These are phyloP conservation scores for Eimeria zaria DNA, from an alignment of 169 alveolate species.

Conservation along the genomic window DNA sequence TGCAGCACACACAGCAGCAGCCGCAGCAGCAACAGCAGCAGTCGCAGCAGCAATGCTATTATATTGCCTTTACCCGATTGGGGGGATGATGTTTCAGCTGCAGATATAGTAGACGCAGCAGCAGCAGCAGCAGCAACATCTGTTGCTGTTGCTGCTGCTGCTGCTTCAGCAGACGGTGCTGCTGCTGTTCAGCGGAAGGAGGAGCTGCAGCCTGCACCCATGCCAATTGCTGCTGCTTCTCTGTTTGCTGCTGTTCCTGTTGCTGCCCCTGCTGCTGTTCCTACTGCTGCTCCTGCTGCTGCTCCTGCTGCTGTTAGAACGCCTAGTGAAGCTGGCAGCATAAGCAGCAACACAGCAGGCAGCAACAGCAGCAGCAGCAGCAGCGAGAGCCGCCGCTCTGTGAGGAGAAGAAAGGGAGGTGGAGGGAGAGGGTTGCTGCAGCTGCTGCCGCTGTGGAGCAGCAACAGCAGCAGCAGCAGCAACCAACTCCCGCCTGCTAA, in stretches of 20 bases:
- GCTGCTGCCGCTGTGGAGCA: constrained; percentile 29
- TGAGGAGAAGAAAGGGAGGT: neutral
- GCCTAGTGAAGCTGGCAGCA: constrained; percentile 19
- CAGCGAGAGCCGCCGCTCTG: neutral
- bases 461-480: constrained; percentile 51
- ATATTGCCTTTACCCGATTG: constrained; percentile 10
- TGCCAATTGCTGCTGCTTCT: neutral
- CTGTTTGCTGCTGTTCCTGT: constrained; percentile 22
- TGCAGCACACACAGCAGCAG: constrained; percentile 20
- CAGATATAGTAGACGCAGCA: neutral
- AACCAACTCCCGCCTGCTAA: constrained; percentile 21
- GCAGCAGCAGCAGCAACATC: neutral
- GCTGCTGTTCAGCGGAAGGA: neutral
- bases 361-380: constrained; percentile 48
- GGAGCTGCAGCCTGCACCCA: neutral
- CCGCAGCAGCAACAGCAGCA: constrained; percentile 44
- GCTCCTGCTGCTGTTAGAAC: neutral
- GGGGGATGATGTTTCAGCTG: neutral
- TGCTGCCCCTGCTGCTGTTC: too few species aligned
- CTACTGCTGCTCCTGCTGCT: too few species aligned
- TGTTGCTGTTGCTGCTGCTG: neutral
- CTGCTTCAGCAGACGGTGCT: neutral
- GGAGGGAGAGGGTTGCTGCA: constrained; percentile 41
- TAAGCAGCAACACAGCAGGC: constrained; percentile 55
- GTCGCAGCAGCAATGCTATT: constrained; percentile 9